Conservation (phyloP, 345 rosid species). For the Conringia planisiliqua region DNA sequence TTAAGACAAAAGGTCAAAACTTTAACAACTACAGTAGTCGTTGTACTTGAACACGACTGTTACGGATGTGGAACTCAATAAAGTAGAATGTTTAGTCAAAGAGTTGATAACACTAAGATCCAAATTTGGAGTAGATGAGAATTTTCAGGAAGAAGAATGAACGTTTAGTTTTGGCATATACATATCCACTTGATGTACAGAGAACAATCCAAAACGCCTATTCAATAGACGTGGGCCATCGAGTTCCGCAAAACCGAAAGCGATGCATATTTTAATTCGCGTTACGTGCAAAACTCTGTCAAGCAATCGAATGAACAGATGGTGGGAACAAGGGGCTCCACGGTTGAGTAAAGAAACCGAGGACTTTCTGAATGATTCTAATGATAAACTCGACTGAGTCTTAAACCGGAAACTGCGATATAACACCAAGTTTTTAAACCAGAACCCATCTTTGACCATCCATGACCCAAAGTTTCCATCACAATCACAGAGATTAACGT, state of each 20-base stretch:
- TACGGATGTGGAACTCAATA: background rate
- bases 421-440: background rate
- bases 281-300: slow-evolving; percentile 30
- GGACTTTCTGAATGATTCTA: background rate
- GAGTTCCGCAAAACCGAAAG: slow-evolving; percentile 7
- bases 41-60: slow-evolving; percentile 1
- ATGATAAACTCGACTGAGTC: background rate
- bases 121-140: slow-evolving; percentile 15
- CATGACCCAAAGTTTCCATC: background rate
- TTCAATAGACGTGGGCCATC: slow-evolving; percentile 28
- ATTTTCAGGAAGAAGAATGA: slow-evolving; percentile 4
- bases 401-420: background rate
- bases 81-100: slow-evolving; percentile 1
- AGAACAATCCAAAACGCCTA: slow-evolving; percentile 20
- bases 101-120: slow-evolving; percentile 4
- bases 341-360: background rate
- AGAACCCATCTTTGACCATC: background rate
- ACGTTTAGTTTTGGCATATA: background rate
- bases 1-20: background rate
- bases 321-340: slow-evolving; percentile 27
- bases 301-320: slow-evolving; percentile 22
- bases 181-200: slow-evolving; percentile 16
- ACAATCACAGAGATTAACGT: background rate
- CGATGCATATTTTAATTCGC: slow-evolving; percentile 3
- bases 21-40: background rate